Evolutionary conservation across 176 grass and related monocot genomes (phyloP), one percentile per base, ranked within the genome.

Genomic region (Themeda triandra): DNA sequence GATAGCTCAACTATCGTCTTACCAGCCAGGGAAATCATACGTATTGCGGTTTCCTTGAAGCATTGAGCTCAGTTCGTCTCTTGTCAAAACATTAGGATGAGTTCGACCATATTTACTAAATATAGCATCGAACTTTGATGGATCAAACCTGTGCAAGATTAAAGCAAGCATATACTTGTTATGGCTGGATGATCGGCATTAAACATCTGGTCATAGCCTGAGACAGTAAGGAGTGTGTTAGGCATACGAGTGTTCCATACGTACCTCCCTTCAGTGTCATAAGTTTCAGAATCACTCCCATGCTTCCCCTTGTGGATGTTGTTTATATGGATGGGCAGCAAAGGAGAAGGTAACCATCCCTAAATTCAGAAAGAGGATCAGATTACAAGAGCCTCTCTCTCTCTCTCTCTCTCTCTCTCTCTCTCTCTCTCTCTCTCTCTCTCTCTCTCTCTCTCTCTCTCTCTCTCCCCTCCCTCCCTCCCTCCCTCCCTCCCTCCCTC

Each of bases 181-280:
- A 85, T 18, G 49, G 10, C 12, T 39, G 15, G 31, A 29, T n/a
- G 31, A 29, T n/a, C 10, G 8, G 11, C 3, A 23, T 13, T 25
- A 18, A 58, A 58, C 46, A 15, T 1, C 60, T 59, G 23, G 56
- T 8, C 23, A 24, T 59, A 59, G 18, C 1, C 12, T 54, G 1
- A 15, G 63, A 71, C 6, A 27, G 24, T 8, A 24, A 31, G 6
- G 48, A 30, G 5, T 69, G 71, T 40, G 30, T 69, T 30, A 54
- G 45, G 35, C 67, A 25, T n/a, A 75, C 11, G 24, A 46, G 19
- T 53, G 15, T 51, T 10, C 25, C 25, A 15, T 17, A 17, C 77
- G 8, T 64, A 94, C 92, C 92, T 92, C 42, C 90, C 92, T 87
- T 94, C 92, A 30, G 87, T 89, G 27, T 94, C 92, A 59, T 92